Percentiles rank a stretch among this genome's conserved stretches.
These are phyloP conservation scores for Boletus fagicola DNA, from an alignment of 768 basidiomycete genomes.

Conservation along the genomic window DNA sequence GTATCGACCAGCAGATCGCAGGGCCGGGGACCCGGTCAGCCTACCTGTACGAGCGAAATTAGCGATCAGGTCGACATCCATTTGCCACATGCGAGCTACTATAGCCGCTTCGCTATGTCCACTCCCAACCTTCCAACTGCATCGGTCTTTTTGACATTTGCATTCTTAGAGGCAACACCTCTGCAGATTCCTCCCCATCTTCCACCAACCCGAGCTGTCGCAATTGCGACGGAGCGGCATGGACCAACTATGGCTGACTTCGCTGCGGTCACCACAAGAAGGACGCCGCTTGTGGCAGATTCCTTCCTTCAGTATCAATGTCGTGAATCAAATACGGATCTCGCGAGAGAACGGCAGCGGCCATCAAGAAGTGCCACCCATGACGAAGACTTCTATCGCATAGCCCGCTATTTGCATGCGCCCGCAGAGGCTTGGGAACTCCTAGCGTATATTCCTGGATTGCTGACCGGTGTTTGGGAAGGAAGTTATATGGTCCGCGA, in stretches of 20 bases:
- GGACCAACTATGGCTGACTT: constrained; percentile 60
- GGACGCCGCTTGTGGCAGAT: constrained; percentile 53
- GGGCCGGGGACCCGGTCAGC: constrained; percentile 18
- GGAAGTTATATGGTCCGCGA: constrained; percentile 54
- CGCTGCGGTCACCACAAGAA: constrained; percentile 37
- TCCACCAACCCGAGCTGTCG: constrained; percentile 46
- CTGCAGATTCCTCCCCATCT: constrained; percentile 50
- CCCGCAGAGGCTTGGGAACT: constrained; percentile 24
- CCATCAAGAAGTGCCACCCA: constrained; percentile 33
- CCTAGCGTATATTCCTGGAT: constrained; percentile 41
- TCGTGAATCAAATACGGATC: constrained; percentile 34
- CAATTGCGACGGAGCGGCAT: constrained; percentile 41
- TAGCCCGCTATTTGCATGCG: constrained; percentile 18
- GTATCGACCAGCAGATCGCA: constrained; percentile 24
- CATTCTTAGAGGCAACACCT: constrained; percentile 45
- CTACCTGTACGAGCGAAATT: constrained; percentile 4
- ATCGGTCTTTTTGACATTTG: constrained; percentile 54
- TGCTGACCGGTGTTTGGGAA: constrained; percentile 59
- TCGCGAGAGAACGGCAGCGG: constrained; percentile 32
- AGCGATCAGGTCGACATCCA: constrained; percentile 11
- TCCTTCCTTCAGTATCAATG: constrained; percentile 26
- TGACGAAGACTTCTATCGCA: constrained; percentile 41
- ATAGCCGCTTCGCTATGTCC: constrained; percentile 19
- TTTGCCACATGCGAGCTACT: constrained; percentile 19
- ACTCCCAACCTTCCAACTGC: constrained; percentile 42